Evolutionary conservation across 495 filamentous ascomycete species (phyloP), one percentile per base, ranked within the genome.

Genomic region (Neurospora sublineolata): DNA sequence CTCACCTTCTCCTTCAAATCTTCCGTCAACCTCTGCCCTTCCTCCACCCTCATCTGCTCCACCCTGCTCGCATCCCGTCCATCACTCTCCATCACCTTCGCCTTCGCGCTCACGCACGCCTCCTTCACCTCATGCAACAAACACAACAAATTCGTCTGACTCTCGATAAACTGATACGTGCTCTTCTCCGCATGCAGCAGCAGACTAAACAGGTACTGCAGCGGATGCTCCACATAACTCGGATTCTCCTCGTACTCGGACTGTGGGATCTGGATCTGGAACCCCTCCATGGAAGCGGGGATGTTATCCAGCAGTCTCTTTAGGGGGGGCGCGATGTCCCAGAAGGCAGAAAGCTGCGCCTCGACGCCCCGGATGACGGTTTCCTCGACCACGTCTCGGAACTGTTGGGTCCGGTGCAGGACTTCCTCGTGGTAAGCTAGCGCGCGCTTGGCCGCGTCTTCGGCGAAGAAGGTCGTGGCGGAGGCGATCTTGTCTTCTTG

Each of bases 131-230:
- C 95, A 76, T 99, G 95, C 75, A 97, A 80, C 30, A 97, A 80
- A 74, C 94, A 97, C n/a, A 98, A 86, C 16, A 97, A 82, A 73
- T 99, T 97, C 30, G 88, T 94, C 84, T 99, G 94, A 4, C 87
- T 89, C 83, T 99, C 95, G 72, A 99, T 97, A 80, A 95, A 97
- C 81, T 97, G 94, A 77, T 97, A 97, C 33, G 92, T 93, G 69
- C 89, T 91, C 81, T 93, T 95, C 79, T 95, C 93, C 5, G 94
- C 92, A 76, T 97, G 94, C 18, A 86, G 84, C 20, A 99, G 85
- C 69, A 98, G 84, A 33, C 87, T 89, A 76, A 93, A 92, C 1
- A 99, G 86, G 75, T 99, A 99, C 79, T 97, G 92, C 76, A 97
- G 76, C 41, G 95, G 95, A 78, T 92, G 89, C 0, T 85, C 80